Conservation (phyloP, 257 asterid species). For the Solanum boliviense region DNA sequence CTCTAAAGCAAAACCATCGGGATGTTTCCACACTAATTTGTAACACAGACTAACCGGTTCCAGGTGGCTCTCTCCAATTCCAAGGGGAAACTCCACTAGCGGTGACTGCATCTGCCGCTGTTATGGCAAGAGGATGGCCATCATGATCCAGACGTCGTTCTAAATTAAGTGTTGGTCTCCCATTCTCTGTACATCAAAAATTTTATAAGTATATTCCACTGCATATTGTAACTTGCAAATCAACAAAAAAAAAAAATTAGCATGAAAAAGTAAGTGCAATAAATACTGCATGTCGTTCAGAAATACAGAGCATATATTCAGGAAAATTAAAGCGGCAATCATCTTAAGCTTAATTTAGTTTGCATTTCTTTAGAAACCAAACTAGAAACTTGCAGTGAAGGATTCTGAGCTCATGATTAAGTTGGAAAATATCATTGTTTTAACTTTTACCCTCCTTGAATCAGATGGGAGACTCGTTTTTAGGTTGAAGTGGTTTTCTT, state of each 20-base stretch:
- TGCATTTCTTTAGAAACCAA: neutral
- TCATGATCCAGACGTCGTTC: slow-evolving; percentile 80
- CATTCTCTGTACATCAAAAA: slow-evolving; percentile 46
- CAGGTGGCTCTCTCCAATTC: slow-evolving; percentile 90
- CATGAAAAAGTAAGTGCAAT: neutral
- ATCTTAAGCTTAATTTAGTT: neutral
- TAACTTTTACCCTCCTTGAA: neutral
- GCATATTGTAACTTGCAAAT: neutral
- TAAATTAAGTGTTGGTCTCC: slow-evolving; percentile 53
- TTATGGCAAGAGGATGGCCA: slow-evolving; percentile 80
- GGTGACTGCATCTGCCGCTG: slow-evolving; percentile 76
- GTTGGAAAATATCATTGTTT: neutral
- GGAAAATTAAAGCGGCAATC: neutral
- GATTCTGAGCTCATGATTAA: neutral
- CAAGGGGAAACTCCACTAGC: slow-evolving; percentile 84
- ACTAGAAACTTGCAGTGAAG: neutral
- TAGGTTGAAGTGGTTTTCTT: neutral
- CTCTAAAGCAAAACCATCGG: neutral
- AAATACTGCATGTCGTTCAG: neutral
- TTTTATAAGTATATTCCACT: neutral
- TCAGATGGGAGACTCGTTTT: neutral
- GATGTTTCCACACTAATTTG: slow-evolving; percentile 1
- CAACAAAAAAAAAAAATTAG: neutral
- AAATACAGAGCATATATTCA: neutral
- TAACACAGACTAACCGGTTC: slow-evolving; percentile 43